Evolutionary conservation across 768 basidiomycete genomes (phyloP), one percentile per base, ranked within the genome.

Genomic region (Leccinum pellstonianum): DNA sequence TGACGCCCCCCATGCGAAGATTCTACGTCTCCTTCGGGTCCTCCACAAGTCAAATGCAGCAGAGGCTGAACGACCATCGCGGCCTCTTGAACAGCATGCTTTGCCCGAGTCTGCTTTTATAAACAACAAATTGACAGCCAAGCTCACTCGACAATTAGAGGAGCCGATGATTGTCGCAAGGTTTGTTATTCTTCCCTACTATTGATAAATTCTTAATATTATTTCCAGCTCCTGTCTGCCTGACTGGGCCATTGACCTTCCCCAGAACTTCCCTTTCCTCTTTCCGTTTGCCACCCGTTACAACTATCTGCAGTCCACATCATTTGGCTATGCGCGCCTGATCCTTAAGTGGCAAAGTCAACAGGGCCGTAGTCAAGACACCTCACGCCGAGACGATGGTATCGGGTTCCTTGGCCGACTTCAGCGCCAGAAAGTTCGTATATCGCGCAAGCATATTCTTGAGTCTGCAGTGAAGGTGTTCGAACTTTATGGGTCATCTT

Each of bases 101-200:
- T 77, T 97, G 17, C 78, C 87, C 3, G 93, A 95, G 63, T 84
- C 91, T 0, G 84, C 91, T 0, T 99, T 99, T 71, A 85, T 98
- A 62, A 99, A 98, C 73, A 98, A 97, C 77, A 99, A 99, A 74
- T 78, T 99, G 27, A 94, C 94, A 2, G 97, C 97, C 10, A 99
- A 99, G 75, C 82, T 99, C n/a, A 94, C 93, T 12, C 84, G 97
- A 37, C 97, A 98, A 71, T 74, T 99, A 47, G 97, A 99, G 67
- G 97, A 99, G 70, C 93, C 94, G 0, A 97, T 98, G 94, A 97
- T 99, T 63, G 95, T 99, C 48, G 97, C 96, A 1, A 95, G 93
- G 94, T 93, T 66, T 62, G 80, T 71, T 55, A 7, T 43, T 19
- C 38, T 35, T 60, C n/a, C 14, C n/a, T 19, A 19, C 29, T 21